These are phyloP conservation scores for Canariomyces notabilis DNA, from an alignment of 2,329 filamentous ascomycete species.

Conservation along the genomic window DNA sequence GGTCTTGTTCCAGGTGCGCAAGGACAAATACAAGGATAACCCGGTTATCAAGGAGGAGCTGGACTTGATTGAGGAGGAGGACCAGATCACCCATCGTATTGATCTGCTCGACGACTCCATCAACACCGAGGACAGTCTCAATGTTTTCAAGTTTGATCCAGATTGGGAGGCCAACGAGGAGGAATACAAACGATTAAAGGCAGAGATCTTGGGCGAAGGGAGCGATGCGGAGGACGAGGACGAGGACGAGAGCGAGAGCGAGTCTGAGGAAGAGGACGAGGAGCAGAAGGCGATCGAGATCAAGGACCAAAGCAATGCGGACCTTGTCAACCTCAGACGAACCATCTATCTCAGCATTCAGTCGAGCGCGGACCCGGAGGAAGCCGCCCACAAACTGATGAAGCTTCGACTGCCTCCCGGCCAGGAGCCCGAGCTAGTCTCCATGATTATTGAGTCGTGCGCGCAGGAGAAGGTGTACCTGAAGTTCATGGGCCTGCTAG, in stretches of 20 bases:
- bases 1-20: slow-evolving; percentile 91
- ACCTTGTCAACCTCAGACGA: slow-evolving; percentile 85
- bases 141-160: slow-evolving; percentile 91
- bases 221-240: slow-evolving; percentile 73
- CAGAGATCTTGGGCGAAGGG: slow-evolving; percentile 90
- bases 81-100: slow-evolving; percentile 88
- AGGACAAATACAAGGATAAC: slow-evolving; percentile 95
- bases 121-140: slow-evolving; percentile 79
- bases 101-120: slow-evolving; percentile 80
- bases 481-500: slow-evolving; percentile 94
- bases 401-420: slow-evolving; percentile 84
- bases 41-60: slow-evolving; percentile 86
- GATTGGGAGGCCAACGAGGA: slow-evolving; percentile 89
- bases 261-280: slow-evolving; percentile 65
- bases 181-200: slow-evolving; percentile 83
- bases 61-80: slow-evolving; percentile 93
- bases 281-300: slow-evolving; percentile 86
- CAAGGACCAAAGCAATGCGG: slow-evolving; percentile 95
- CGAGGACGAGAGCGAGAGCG: slow-evolving; percentile 63
- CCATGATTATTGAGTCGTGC: slow-evolving; percentile 96
- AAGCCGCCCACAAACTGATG: slow-evolving; percentile 96
- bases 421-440: slow-evolving; percentile 83
- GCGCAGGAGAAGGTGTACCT: slow-evolving; percentile 95
- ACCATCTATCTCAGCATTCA: slow-evolving; percentile 98
- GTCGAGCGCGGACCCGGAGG: slow-evolving; percentile 92